These are phyloP conservation scores for Coemansia sp. DNA, from an alignment of 192 early-diverging fungal genomes.

Conservation along the genomic window DNA sequence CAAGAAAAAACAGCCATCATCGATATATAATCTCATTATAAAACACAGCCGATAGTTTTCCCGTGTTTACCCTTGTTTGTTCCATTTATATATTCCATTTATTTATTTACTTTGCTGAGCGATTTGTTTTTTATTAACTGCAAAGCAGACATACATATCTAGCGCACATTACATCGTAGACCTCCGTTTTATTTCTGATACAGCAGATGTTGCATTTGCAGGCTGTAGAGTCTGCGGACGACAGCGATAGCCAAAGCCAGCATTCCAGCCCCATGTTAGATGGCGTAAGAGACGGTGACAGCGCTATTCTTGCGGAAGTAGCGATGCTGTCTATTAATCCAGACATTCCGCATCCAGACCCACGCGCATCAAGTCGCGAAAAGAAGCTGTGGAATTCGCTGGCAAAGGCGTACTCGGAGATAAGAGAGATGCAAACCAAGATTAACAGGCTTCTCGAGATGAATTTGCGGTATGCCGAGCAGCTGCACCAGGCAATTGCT, in stretches of 20 bases:
- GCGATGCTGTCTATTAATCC: conserved; percentile 11
- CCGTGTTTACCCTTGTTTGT: background rate
- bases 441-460: conserved; percentile 26
- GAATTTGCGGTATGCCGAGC: conserved; percentile 43
- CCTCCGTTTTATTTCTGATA: no score
- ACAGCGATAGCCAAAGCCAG: no score
- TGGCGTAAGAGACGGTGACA: background rate
- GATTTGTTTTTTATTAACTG: no score
- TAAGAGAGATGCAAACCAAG: conserved; percentile 24
- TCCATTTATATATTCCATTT: background rate
- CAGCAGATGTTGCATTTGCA: no score
- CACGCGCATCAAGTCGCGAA: conserved; percentile 23
- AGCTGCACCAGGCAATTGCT: conserved; percentile 31
- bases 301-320: background rate
- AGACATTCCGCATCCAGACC: conserved; percentile 10
- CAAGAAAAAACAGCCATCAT: background rate
- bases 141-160: no score
- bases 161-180: no score
- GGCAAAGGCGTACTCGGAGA: conserved; percentile 21
- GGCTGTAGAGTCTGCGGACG: no score
- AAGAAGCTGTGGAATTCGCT: conserved; percentile 19
- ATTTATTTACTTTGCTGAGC: no score
- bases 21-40: background rate
- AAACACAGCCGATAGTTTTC: background rate
- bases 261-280: no score